Evolutionary conservation across 352 stramenopile species (phyloP).

Genomic region (Phytophthora quininea): DNA sequence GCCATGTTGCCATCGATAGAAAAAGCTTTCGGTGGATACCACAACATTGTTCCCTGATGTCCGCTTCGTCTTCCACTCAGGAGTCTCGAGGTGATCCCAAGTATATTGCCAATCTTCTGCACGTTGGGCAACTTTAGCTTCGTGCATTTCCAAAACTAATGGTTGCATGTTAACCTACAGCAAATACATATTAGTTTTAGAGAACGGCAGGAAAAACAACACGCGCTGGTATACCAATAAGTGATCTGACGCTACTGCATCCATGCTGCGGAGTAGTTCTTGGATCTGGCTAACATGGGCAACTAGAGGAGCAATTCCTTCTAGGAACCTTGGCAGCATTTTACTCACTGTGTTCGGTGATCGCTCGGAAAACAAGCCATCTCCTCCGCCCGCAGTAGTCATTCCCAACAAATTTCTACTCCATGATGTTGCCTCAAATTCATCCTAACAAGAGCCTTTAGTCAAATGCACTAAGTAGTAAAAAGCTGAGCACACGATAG

Average conservation of each 20-base stretch:
- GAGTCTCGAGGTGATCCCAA: too few relatives aligned
- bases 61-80: too few relatives aligned
- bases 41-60: too few relatives aligned
- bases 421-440: constrained; percentile 54
- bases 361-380: constrained; percentile 36
- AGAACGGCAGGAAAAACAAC: not conserved
- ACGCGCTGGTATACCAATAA: constrained; percentile 21
- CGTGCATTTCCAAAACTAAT: constrained; percentile 17
- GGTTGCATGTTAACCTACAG: constrained; percentile 25
- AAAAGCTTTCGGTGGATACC: too few relatives aligned
- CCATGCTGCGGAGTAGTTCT: constrained; percentile 41
- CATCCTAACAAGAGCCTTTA: constrained; percentile 31
- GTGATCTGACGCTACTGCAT: constrained; percentile 29
- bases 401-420: constrained; percentile 41
- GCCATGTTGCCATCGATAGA: too few relatives aligned
- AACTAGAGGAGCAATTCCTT: constrained; percentile 23
- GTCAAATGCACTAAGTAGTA: not conserved
- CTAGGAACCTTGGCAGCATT: constrained; percentile 51
- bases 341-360: constrained; percentile 7
- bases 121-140: constrained; percentile 19
- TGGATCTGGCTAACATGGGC: constrained; percentile 46
- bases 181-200: constrained; percentile 9
- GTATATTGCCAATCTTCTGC: constrained; percentile 30
- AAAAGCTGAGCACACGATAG: not conserved
- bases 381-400: constrained; percentile 28